These are phyloP conservation scores for Leccinum longicurvipes DNA, from an alignment of 768 basidiomycete genomes.

Conservation along the genomic window DNA sequence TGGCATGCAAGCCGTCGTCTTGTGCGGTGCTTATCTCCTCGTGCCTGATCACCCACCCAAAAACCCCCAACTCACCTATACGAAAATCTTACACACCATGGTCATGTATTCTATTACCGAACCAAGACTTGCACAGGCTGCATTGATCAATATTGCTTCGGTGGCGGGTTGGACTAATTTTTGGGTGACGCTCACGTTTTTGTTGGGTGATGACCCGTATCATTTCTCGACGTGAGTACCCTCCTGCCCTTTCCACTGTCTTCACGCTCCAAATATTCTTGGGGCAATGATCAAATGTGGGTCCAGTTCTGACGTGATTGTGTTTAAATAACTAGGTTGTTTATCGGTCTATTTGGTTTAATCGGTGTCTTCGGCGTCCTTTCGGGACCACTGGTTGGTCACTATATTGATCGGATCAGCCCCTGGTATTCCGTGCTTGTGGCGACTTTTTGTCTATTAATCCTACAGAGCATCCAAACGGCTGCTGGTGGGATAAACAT, in stretches of 20 bases:
- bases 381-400: constrained; percentile 26
- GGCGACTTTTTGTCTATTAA: constrained; percentile 29
- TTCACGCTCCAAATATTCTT: background rate
- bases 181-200: constrained; percentile 44
- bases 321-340: constrained; percentile 12
- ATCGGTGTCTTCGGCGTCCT: constrained; percentile 41
- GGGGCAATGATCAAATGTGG: background rate
- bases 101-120: constrained; percentile 37
- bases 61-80: constrained; percentile 36
- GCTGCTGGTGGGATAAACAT: constrained; percentile 38
- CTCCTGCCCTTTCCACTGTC: background rate
- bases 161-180: constrained; percentile 33
- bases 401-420: constrained; percentile 31
- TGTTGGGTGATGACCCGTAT: constrained; percentile 42
- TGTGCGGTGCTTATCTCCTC: constrained; percentile 30
- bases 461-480: constrained; percentile 32
- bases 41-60: constrained; percentile 45
- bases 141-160: constrained; percentile 25
- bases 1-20: constrained; percentile 29
- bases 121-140: constrained; percentile 40
- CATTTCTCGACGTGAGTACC: constrained; percentile 33
- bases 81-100: constrained; percentile 37
- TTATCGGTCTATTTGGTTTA: constrained; percentile 48
- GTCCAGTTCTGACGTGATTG: background rate
- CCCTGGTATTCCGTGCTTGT: constrained; percentile 42